Evolutionary conservation across 2,329 filamentous ascomycete species (phyloP), one percentile per base, ranked within the genome.

Genomic region (Pseudogymnoascus sp.): DNA sequence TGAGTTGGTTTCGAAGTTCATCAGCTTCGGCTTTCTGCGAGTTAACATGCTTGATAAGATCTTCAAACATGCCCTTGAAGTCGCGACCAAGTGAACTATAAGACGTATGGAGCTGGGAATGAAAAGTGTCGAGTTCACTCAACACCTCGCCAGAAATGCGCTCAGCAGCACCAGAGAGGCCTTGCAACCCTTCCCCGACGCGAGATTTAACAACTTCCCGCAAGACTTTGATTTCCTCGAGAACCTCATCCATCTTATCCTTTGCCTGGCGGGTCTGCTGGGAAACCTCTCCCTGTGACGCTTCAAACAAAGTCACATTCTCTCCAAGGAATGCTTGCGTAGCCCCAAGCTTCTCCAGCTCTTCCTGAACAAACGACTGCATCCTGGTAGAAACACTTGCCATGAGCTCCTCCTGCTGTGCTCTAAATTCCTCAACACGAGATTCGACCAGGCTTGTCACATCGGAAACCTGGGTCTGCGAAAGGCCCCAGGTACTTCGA

Each of bases 181-280:
- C 87, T 70, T 91, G 87, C 47, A 97, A 79, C 7, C 92, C 93
- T 71, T 92, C 87, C 2, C 91, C 90, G 59, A 97, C 90, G 66
- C 89, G 88, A 59, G 84, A 80, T 78, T 97, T 97, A 61, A 97
- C 91, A 62, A 90, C 87, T 73, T 96, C 90, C 21, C 93, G 85
- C 23, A 97, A 81, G n/a, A 84, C 85, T 73, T 92, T 92, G 73
- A 97, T 96, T 73, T 96, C 93, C 70, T 94, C 90, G 8, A 99
- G 80, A 1, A 96, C 88, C n/a, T 84, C 80, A 69, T 97, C 92
- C 90, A 97, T 92, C 63, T 92, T 89, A 59, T 92, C 86, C 70
- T 89, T 90, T 2, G 91, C 88, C 66, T 82, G 79, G 23, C 82
- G 79, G 63, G 86, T 89, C 70, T 89, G 86, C 44, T 83, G 79